A percentile compares a stretch with the other conserved stretches of the same genome.
Evolutionary conservation across 1,284 basidiomycete species (phyloP).

Genomic region (Agroathelia rolfsii): DNA sequence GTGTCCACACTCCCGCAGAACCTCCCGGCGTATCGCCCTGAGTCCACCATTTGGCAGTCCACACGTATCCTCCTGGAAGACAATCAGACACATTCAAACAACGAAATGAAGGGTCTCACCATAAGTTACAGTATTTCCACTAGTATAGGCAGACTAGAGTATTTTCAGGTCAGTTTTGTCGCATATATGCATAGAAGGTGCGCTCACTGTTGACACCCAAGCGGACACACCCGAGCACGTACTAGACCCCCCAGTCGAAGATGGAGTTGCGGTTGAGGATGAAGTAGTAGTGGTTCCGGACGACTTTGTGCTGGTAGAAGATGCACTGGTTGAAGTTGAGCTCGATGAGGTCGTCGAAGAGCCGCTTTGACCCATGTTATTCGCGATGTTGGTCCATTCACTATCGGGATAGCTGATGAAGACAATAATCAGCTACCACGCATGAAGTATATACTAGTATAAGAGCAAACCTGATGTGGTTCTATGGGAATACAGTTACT

Average conservation of each 20-base stretch:
- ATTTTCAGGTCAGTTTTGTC: constrained; percentile 2
- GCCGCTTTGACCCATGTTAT: constrained; percentile 40
- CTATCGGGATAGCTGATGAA: constrained; percentile 45
- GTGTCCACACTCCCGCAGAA: too few relatives aligned
- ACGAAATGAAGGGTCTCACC: constrained; percentile 28
- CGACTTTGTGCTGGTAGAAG: constrained; percentile 12
- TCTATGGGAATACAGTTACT: constrained; percentile 23
- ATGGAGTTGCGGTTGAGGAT: constrained; percentile 14
- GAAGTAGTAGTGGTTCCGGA: constrained; percentile 19
- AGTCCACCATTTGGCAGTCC: constrained; percentile 51
- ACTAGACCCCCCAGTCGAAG: too few relatives aligned
- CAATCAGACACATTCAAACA: constrained; percentile 4
- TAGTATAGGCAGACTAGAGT: constrained; percentile 34
- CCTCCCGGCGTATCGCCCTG: constrained; percentile 45
- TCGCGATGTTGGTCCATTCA: constrained; percentile 60
- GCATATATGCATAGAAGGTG: neutral
- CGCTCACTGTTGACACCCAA: constrained; percentile 35
- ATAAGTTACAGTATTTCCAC: constrained; percentile 38
- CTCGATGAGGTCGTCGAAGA: constrained; percentile 16
- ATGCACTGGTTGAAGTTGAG: constrained; percentile 16
- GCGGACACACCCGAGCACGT: constrained; percentile 38
- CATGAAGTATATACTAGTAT: neutral
- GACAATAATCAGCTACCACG: neutral
- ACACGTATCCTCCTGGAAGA: constrained; percentile 28
- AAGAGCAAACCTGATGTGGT: constrained; percentile 50